Conservation (phyloP, 2,329 filamentous ascomycete genomes). For the Penicillium corylophilum region DNA sequence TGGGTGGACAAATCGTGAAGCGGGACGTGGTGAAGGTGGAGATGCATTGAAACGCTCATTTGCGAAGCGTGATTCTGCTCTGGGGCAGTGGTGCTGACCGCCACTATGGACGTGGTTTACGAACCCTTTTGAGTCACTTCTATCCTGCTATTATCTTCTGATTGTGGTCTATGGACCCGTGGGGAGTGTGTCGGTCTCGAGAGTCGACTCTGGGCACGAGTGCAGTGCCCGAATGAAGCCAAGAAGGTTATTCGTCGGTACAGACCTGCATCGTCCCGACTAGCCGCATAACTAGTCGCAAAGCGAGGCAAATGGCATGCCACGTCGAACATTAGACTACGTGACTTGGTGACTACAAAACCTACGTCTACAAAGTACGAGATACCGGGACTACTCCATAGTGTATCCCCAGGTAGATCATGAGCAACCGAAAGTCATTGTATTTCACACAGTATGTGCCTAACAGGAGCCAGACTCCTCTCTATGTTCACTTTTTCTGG, state of each 20-base stretch:
- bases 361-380: background rate
- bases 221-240: slow-evolving; percentile 3
- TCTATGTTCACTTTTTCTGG: slow-evolving; percentile 28
- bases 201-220: slow-evolving; percentile 9
- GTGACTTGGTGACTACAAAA: no score
- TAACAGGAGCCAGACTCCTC: slow-evolving; percentile 15
- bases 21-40: slow-evolving; percentile 8
- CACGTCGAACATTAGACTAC: slow-evolving; percentile 7
- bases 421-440: slow-evolving; percentile 8
- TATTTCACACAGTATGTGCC: slow-evolving; percentile 25
- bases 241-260: slow-evolving; percentile 1
- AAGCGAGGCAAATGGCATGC: slow-evolving; percentile 19
- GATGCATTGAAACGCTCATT: background rate
- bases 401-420: background rate
- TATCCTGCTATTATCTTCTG: background rate
- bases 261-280: slow-evolving; percentile 6
- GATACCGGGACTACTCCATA: background rate
- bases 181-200: background rate
- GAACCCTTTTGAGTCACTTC: background rate
- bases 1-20: slow-evolving; percentile 14
- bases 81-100: slow-evolving; percentile 22
- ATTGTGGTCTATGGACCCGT: background rate
- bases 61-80: background rate
- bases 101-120: slow-evolving; percentile 9
- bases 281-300: slow-evolving; percentile 6